phyloP scores from a whole-genome alignment of 345 rosid genomes.

The Arabis alpina region DNA sequence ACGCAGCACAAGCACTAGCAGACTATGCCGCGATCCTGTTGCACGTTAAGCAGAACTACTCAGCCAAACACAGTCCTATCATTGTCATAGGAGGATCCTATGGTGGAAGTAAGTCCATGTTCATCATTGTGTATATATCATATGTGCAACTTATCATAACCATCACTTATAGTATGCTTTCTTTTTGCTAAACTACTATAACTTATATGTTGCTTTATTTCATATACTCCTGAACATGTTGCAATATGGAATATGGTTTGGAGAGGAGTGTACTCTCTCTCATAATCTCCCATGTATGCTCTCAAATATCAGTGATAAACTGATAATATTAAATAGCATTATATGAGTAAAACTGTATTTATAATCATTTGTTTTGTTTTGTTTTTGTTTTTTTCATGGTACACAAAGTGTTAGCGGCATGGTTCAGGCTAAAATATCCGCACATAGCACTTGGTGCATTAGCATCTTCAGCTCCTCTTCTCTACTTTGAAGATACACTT shows the following conservation, averaged over 20 bases:
- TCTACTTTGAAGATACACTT: conserved; percentile 55
- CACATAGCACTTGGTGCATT: conserved; percentile 65
- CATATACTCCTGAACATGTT: too few relatives aligned
- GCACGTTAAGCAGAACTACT: conserved; percentile 47
- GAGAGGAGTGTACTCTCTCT: background rate
- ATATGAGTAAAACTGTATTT: background rate
- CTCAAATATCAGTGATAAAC: too few relatives aligned
- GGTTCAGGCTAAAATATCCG: conserved; percentile 76
- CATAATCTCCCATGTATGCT: background rate
- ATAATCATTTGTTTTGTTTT: background rate
- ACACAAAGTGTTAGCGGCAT: conserved; percentile 62
- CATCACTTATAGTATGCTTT: conserved; percentile 1
- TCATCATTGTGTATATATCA: background rate
- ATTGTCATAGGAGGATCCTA: conserved; percentile 76
- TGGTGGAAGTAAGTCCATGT: conserved; percentile 65
- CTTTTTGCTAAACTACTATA: background rate
- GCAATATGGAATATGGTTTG: background rate
- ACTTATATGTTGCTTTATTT: background rate
- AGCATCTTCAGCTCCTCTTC: conserved; percentile 76
- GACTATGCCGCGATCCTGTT: conserved; percentile 62
- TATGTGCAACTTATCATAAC: background rate
- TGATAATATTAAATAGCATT: background rate
- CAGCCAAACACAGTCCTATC: conserved; percentile 55
- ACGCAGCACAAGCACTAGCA: conserved; percentile 61
- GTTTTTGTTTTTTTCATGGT: conserved; percentile 8